A percentile compares a stretch with the other conserved stretches of the same genome.
These are phyloP conservation scores for Umbelopsis sp. DNA, from an alignment of 371 early-diverging fungal genomes.

Conservation along the genomic window DNA sequence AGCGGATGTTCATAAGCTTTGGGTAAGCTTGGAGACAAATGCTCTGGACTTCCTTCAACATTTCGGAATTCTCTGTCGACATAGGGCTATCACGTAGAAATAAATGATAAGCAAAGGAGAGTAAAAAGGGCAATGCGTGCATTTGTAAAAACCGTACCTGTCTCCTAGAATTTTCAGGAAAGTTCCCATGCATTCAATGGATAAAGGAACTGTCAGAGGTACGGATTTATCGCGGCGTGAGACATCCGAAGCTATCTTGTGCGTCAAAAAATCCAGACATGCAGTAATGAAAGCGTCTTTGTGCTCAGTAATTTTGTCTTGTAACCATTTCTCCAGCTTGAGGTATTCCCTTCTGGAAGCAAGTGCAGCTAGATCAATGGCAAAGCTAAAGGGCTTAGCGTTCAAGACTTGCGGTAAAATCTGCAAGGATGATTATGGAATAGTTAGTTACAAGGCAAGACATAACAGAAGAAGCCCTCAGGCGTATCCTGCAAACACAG, in stretches of 20 bases:
- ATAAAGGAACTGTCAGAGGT: constrained; percentile 60
- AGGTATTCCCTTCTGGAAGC: constrained; percentile 82
- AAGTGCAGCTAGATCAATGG: constrained; percentile 85
- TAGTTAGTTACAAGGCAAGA: background rate
- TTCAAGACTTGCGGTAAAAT: constrained; percentile 76
- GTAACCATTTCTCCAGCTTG: constrained; percentile 89
- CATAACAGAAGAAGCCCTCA: background rate
- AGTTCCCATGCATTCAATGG: constrained; percentile 69
- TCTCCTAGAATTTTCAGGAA: constrained; percentile 72
- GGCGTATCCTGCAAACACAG: background rate
- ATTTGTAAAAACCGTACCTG: constrained; percentile 37
- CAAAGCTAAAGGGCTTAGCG: constrained; percentile 69
- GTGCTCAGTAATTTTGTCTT: constrained; percentile 68
- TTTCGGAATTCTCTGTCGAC: constrained; percentile 62
- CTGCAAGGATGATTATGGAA: constrained; percentile 34
- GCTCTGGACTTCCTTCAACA: constrained; percentile 63
- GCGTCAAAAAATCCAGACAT: constrained; percentile 78
- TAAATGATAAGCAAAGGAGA: background rate
- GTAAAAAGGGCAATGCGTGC: background rate
- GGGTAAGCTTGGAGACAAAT: constrained; percentile 67
- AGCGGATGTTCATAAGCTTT: constrained; percentile 49
- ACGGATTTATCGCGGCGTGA: constrained; percentile 43
- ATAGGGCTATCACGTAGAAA: constrained; percentile 42
- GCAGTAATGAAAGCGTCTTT: constrained; percentile 73
- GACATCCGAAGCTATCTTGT: constrained; percentile 62